Base-by-base conservation (phyloP, 345 rosid genomes). In the Ceriops tagal region DNA sequence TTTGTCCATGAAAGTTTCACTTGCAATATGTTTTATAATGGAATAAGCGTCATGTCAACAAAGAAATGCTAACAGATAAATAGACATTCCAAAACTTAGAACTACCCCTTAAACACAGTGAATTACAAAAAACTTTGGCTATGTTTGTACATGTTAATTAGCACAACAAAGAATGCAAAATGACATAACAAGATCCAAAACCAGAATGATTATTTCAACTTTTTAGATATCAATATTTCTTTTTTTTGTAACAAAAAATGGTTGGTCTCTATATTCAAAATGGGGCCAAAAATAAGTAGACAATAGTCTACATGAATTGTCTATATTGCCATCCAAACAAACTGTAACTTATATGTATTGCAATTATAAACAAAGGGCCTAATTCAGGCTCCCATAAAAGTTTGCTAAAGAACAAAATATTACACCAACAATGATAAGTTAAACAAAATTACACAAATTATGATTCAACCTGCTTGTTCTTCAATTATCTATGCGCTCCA, bases 401-500 rank as follows among this genome's bases (percentile, higher is more conserved):
- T 1, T 35, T 35, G 43, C 43, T 8, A 8, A 35, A 35, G 10
- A 35, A 9, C 11, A 35, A 35, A 35, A 35, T 53, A n/a, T 2
- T 53, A 3, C 21, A n/a, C 58, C 58, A n/a, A 26, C 26, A n/a
- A 11, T 11, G 11, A 24, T 53, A 26, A 53, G 26, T 53, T 20
- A 1, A 15, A 52, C 16, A 52, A 52, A 61, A 61, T 13, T 1
- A 35, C 43, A 35, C 43, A 35, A 34, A 35, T 35, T 35, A 35
- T 35, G 11, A 35, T 13, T 28, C 1, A 28, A 13, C 34, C 10
- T 52, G 53, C 11, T 61, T 51, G 0, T 18, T 9, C 19, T 15
- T 28, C 16, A 55, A 43, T 37, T 73, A 90, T 96, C 96, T 24
- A 24, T 24, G 26, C 26, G 1, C 0, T 24, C 26, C 26, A 65